Percentiles rank a stretch among this genome's conserved stretches.
phyloP scores from a whole-genome alignment of 352 stramenopile species.

The Aphanomyces stellatus region DNA sequence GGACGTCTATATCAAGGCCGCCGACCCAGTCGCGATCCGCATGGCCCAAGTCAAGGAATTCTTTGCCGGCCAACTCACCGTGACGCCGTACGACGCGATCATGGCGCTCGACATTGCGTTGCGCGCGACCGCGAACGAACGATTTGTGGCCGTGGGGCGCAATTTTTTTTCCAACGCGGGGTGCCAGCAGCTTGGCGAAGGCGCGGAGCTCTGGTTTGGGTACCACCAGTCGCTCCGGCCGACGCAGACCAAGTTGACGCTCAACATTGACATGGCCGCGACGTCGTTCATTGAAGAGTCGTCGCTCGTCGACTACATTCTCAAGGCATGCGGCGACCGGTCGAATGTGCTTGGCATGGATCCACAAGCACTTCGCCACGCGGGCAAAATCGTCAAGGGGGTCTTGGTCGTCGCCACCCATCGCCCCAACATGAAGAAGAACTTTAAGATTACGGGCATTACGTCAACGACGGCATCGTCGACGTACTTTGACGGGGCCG shows the following conservation, averaged over 20 bases:
- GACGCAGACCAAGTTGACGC: slow-evolving; percentile 50
- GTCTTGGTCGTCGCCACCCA: slow-evolving; percentile 61
- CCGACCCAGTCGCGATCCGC: slow-evolving; percentile 46
- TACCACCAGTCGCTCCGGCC: slow-evolving; percentile 65
- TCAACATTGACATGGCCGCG: slow-evolving; percentile 63
- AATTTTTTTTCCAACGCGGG: slow-evolving; percentile 37
- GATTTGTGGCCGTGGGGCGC: slow-evolving; percentile 42
- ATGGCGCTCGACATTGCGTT: slow-evolving; percentile 61
- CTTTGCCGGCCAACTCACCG: slow-evolving; percentile 46
- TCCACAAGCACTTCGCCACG: background rate
- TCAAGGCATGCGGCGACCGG: background rate
- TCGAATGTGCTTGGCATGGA: too few species aligned
- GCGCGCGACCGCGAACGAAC: slow-evolving; percentile 43
- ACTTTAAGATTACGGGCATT: slow-evolving; percentile 57
- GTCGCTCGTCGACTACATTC: slow-evolving; percentile 35
- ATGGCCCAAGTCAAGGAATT: slow-evolving; percentile 52
- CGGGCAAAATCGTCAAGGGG: slow-evolving; percentile 16
- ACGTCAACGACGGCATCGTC: slow-evolving; percentile 29
- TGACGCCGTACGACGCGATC: slow-evolving; percentile 60
- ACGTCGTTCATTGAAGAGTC: slow-evolving; percentile 60
- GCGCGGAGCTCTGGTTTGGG: slow-evolving; percentile 56
- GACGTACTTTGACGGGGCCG: slow-evolving; percentile 24
- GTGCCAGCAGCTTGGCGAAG: slow-evolving; percentile 43
- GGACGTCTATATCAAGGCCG: slow-evolving; percentile 42
- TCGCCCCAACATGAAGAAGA: slow-evolving; percentile 34